phyloP scores from a whole-genome alignment of 441 rosid genomes.

The Gossypium laxum region DNA sequence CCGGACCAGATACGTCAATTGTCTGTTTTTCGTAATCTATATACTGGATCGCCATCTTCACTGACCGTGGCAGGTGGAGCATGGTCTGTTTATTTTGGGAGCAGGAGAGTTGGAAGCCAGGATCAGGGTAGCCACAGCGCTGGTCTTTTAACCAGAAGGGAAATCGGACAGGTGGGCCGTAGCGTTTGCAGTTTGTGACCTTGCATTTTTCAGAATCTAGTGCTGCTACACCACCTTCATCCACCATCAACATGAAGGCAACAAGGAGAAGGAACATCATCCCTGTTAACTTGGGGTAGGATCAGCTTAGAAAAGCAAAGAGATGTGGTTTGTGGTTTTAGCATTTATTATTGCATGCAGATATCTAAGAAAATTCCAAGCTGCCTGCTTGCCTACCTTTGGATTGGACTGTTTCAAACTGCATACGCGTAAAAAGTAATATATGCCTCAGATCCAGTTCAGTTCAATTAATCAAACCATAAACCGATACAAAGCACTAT shows the following conservation, averaged over 20 bases:
- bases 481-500: too few relatives aligned
- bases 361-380: too few relatives aligned
- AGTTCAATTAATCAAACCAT: too few relatives aligned
- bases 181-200: neutral
- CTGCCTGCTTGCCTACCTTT: too few relatives aligned
- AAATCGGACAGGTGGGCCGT: neutral
- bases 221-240: neutral
- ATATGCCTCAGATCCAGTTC: too few relatives aligned
- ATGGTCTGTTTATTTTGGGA: neutral
- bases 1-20: slow-evolving; percentile 3
- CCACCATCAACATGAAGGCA: neutral
- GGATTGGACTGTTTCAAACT: too few relatives aligned
- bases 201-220: neutral
- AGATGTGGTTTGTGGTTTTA: neutral
- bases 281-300: neutral
- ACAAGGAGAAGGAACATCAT: neutral
- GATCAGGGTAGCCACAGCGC: neutral
- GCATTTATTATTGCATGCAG: too few relatives aligned
- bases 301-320: neutral
- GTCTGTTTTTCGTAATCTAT: neutral
- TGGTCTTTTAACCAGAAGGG: neutral
- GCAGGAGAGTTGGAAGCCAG: neutral
- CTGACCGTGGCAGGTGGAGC: neutral
- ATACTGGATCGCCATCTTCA: neutral
- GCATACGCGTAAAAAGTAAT: too few relatives aligned